Conservation (phyloP, 805 yeast genomes). For the Ogataea kodamae region DNA sequence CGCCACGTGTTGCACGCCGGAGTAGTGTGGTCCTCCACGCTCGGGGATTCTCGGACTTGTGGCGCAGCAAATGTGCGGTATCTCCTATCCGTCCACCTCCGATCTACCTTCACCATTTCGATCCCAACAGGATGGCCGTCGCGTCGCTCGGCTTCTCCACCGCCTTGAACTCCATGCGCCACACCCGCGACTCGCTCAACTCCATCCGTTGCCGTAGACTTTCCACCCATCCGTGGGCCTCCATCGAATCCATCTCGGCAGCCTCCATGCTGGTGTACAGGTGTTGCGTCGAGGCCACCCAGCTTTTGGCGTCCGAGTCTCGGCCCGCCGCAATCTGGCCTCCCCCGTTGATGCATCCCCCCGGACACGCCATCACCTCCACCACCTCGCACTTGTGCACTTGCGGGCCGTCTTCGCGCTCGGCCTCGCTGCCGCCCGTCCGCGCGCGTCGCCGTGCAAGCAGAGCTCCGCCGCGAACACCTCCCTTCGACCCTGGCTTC, state of each 20-base stretch:
- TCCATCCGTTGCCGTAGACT: constrained; percentile 32
- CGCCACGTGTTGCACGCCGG: constrained; percentile 11
- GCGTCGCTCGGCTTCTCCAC: constrained; percentile 52
- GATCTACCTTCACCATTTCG: constrained; percentile 45
- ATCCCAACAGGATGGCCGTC: constrained; percentile 46
- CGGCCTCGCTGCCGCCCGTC: constrained; percentile 11
- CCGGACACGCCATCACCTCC: constrained; percentile 98
- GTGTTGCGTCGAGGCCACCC: constrained; percentile 39
- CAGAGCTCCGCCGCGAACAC: constrained; percentile 27
- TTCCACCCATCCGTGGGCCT: constrained; percentile 33
- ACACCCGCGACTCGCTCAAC: constrained; percentile 34
- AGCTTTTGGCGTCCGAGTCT: constrained; percentile 36
- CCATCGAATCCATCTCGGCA: neutral
- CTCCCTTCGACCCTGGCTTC: constrained; percentile 35
- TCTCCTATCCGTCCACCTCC: constrained; percentile 5
- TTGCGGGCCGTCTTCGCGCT: constrained; percentile 41
- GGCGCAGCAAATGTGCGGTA: constrained; percentile 16
- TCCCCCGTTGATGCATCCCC: constrained; percentile 96
- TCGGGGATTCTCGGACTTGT: constrained; percentile 14
- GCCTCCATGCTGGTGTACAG: constrained; percentile 36
- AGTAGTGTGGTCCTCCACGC: constrained; percentile 7
- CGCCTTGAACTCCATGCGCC: constrained; percentile 44
- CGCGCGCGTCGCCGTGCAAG: constrained; percentile 46
- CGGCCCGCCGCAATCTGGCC: constrained; percentile 67
- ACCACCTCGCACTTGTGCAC: constrained; percentile 73